These are phyloP conservation scores for Ogataea kodamae DNA, from an alignment of 805 yeast genomes.

Conservation along the genomic window DNA sequence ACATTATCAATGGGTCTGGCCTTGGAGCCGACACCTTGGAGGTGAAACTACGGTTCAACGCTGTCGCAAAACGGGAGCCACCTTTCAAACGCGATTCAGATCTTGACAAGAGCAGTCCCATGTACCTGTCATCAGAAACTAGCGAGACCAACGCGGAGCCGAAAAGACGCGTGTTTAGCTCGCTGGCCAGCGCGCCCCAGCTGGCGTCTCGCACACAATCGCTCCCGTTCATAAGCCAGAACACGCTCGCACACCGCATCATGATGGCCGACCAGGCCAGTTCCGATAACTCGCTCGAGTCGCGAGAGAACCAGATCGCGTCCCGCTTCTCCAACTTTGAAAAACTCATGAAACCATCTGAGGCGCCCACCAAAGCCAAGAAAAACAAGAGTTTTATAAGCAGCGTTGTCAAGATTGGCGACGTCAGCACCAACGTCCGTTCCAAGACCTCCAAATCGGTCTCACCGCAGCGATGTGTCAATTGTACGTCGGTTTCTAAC, in stretches of 20 bases:
- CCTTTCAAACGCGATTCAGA: constrained; percentile 1
- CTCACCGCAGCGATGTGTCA: constrained; percentile 27
- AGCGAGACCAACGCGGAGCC: constrained; percentile 3
- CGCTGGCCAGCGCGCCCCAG: constrained; percentile 22
- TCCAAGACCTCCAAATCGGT: constrained; percentile 12
- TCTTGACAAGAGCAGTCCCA: constrained; percentile 7
- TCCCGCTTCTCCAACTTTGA: constrained; percentile 32
- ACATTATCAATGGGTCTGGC: constrained; percentile 39
- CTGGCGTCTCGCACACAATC: constrained; percentile 36
- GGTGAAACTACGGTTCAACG: constrained; percentile 48
- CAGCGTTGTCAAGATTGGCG: constrained; percentile 32
- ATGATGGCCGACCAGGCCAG: constrained; percentile 26
- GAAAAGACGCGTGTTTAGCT: constrained; percentile 4
- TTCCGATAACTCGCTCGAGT: constrained; percentile 17
- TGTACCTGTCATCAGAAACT: constrained; percentile 2
- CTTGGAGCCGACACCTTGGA: constrained; percentile 46
- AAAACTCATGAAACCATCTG: constrained; percentile 23
- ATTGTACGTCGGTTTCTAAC: constrained; percentile 28
- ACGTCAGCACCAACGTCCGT: constrained; percentile 17
- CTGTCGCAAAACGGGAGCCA: constrained; percentile 9
- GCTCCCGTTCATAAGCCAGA: constrained; percentile 31
- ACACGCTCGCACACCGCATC: constrained; percentile 32
- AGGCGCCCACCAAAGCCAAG: constrained; percentile 30
- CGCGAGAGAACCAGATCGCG: constrained; percentile 27
- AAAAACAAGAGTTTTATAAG: constrained; percentile 31